phyloP scores from a whole-genome alignment of 1,284 basidiomycete species.

The Anthracocystis panici-leucophaei region DNA sequence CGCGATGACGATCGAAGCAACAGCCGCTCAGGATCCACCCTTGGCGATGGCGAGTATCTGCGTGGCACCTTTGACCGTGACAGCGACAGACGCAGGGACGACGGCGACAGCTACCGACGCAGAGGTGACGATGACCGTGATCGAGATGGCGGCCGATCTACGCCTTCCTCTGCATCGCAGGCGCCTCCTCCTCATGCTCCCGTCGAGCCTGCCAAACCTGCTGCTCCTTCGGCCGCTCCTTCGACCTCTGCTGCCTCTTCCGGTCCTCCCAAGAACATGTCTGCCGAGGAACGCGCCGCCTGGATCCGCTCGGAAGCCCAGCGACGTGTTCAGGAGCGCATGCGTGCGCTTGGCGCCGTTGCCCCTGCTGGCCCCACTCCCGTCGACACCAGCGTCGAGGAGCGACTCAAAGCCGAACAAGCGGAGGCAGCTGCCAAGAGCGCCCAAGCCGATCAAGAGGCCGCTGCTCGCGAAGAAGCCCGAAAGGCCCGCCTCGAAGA shows the following conservation, averaged over 20 bases:
- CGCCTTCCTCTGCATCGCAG: conserved; percentile 64
- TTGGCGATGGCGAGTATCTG: conserved; percentile 57
- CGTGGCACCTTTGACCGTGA: conserved; percentile 56
- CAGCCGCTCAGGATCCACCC: conserved; percentile 21
- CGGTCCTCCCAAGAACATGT: conserved; percentile 80
- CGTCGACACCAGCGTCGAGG: conserved; percentile 64
- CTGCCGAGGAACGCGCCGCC: conserved; percentile 83
- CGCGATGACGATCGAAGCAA: conserved; percentile 29
- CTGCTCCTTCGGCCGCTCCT: conserved; percentile 68
- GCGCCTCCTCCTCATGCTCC: conserved; percentile 70
- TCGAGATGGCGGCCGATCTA: conserved; percentile 70
- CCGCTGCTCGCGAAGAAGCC: conserved; percentile 65
- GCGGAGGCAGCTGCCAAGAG: conserved; percentile 63
- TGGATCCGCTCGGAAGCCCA: conserved; percentile 86
- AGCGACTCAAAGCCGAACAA: conserved; percentile 62
- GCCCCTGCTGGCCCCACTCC: conserved; percentile 67
- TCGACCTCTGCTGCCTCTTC: conserved; percentile 72
- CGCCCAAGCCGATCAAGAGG: conserved; percentile 67
- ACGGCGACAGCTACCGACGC: conserved; percentile 36
- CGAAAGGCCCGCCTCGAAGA: conserved; percentile 65
- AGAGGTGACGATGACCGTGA: conserved; percentile 47
- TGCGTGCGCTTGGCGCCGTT: conserved; percentile 83
- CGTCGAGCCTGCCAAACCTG: conserved; percentile 55
- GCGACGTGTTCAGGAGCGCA: conserved; percentile 85
- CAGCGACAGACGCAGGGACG: conserved; percentile 60